Base-by-base conservation (phyloP, 495 filamentous ascomycete genomes). In the Physcia stellaris region DNA sequence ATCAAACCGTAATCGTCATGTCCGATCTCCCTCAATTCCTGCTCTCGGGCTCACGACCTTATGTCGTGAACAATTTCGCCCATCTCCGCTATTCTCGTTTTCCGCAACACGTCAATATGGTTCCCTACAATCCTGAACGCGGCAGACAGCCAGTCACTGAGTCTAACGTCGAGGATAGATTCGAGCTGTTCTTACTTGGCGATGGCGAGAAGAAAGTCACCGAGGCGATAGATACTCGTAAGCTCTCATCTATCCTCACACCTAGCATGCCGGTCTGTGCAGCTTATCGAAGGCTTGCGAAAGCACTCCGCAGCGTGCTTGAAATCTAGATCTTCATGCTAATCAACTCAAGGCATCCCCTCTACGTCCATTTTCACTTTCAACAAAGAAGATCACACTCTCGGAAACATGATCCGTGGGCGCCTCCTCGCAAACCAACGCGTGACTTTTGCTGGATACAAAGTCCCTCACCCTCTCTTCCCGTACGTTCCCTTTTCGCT, bases 371-470 rank as follows among this genome's bases (percentile, higher is more conserved):
- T 93, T 55, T 96, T 99, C 65, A 80, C 78, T 37, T 80, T 99
- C 62, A 78, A 84, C 56, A 95, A 94, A 59, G 92, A 99, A 55
- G 92, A 99, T 54, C 90, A 96, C 60, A 96, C 92, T 1, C 70
- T 99, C 31, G 90, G 77, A 41, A 95, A 96, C 55, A 68, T 96
- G 42, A 71, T 99, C 29, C 73, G 77, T 40, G 71, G 77, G 37
- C 81, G 83, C 43, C 80, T 96, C 32, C 69, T 84, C 50, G 76
- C 83, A 53, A 78, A 78, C 36, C 63, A 69, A 9, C 73, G 93
- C 53, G 83, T 96, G 40, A 58, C 73, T 43, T 90, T 94, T 61
- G 76, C 85, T 32, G 90, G 73, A 3, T 96, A 96, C 70, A 86
- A 86, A 60, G 47, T 53, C 56, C 43, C 63, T 28, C 50, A 53